Conservation (phyloP, 352 stramenopile genomes). For the Globisporangium cystogenes region DNA sequence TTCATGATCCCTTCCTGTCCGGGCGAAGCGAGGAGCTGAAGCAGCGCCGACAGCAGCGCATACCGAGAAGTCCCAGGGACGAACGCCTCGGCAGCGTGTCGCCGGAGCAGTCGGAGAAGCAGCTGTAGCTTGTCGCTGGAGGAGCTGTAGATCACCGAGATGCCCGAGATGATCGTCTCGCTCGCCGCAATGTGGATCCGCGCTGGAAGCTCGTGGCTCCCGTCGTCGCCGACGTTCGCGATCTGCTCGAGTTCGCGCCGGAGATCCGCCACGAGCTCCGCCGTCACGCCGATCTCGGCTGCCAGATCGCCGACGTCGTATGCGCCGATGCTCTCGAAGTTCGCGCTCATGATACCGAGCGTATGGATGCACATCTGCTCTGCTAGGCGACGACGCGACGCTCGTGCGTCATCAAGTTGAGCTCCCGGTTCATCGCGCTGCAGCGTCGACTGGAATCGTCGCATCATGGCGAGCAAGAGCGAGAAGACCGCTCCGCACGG, state of each 20-base stretch:
- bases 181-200: slow-evolving; percentile 54
- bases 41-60: slow-evolving; percentile 50
- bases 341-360: slow-evolving; percentile 55
- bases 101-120: slow-evolving; percentile 53
- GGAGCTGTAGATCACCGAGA: slow-evolving; percentile 59
- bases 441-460: slow-evolving; percentile 18
- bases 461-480: slow-evolving; percentile 46
- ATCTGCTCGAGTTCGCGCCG: slow-evolving; percentile 46
- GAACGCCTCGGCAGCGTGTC: slow-evolving; percentile 29
- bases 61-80: slow-evolving; percentile 28
- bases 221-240: slow-evolving; percentile 22
- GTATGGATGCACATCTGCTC: slow-evolving; percentile 26
- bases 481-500: slow-evolving; percentile 48
- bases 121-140: slow-evolving; percentile 59
- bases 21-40: slow-evolving; percentile 47
- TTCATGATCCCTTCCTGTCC: slow-evolving; percentile 63
- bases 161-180: slow-evolving; percentile 53
- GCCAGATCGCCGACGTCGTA: slow-evolving; percentile 41
- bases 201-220: slow-evolving; percentile 1
- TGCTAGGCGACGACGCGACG: neutral
- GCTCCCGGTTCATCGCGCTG: neutral
- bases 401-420: neutral
- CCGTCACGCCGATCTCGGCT: slow-evolving; percentile 31
- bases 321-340: slow-evolving; percentile 53
- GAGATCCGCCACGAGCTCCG: slow-evolving; percentile 26